Evolutionary conservation across 108 stramenopile genomes (phyloP).

Genomic region (Nitzschia sp.): DNA sequence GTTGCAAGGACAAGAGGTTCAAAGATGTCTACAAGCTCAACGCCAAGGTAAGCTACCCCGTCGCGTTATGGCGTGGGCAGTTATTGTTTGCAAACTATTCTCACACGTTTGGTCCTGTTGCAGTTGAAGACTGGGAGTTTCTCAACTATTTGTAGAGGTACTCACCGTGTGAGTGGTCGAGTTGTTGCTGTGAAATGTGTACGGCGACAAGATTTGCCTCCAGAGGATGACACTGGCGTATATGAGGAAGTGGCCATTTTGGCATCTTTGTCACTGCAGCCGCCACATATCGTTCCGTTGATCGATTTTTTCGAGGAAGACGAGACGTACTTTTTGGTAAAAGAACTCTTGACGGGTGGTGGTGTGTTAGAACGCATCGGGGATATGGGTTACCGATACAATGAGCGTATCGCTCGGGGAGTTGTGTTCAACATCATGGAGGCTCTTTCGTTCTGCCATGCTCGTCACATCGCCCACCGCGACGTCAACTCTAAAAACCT

Average conservation of each 20-base stretch:
- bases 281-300: slow-evolving; percentile 81
- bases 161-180: slow-evolving; percentile 68
- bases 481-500: slow-evolving; percentile 89
- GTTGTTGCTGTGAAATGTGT: slow-evolving; percentile 79
- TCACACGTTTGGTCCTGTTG: neutral
- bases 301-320: slow-evolving; percentile 87
- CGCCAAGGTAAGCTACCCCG: slow-evolving; percentile 57
- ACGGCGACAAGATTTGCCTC: slow-evolving; percentile 56
- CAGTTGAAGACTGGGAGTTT: slow-evolving; percentile 78
- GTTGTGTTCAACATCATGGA: slow-evolving; percentile 66
- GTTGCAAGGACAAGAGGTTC: slow-evolving; percentile 63
- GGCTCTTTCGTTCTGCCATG: slow-evolving; percentile 67
- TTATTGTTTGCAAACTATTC: neutral
- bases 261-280: slow-evolving; percentile 45
- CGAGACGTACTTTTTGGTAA: slow-evolving; percentile 70
- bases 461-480: slow-evolving; percentile 64
- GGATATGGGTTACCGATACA: slow-evolving; percentile 59
- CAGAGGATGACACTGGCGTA: slow-evolving; percentile 68
- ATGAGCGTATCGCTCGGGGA: slow-evolving; percentile 73
- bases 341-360: slow-evolving; percentile 82
- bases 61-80: neutral
- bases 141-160: slow-evolving; percentile 74
- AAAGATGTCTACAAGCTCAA: slow-evolving; percentile 79
- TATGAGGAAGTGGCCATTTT: slow-evolving; percentile 83
- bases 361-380: slow-evolving; percentile 86